Conservation (phyloP, 495 filamentous ascomycete species). For the Penicillium canariense region DNA sequence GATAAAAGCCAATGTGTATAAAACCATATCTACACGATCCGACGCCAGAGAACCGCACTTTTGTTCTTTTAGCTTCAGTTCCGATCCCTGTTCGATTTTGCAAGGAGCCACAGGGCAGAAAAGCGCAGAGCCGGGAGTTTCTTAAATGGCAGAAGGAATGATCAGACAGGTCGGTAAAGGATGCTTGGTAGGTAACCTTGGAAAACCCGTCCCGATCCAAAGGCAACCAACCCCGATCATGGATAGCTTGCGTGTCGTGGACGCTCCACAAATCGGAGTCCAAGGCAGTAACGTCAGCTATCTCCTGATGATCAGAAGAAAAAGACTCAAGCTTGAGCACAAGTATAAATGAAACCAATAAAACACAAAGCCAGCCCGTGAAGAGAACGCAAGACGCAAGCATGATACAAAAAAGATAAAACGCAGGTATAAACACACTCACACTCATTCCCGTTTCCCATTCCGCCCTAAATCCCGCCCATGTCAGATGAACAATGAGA, state of each 20-base stretch:
- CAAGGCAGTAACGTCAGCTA: background rate
- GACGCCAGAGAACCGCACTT: constrained; percentile 33
- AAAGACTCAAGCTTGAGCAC: constrained; percentile 4
- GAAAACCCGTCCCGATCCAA: background rate
- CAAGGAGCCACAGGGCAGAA: constrained; percentile 11
- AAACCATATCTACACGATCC: constrained; percentile 34
- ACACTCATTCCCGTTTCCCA: constrained; percentile 4
- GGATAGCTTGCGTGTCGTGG: background rate
- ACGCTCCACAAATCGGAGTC: background rate
- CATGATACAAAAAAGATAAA: constrained; percentile 14
- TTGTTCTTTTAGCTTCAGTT: constrained; percentile 23
- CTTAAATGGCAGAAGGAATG: background rate
- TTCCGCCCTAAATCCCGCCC: constrained; percentile 5
- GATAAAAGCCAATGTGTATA: constrained; percentile 29
- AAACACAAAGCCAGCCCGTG: constrained; percentile 18
- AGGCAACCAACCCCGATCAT: background rate
- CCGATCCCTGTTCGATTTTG: constrained; percentile 11
- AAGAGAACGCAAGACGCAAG: constrained; percentile 13
- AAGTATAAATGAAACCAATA: constrained; percentile 4
- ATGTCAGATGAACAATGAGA: constrained; percentile 8
- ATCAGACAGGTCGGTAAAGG: background rate
- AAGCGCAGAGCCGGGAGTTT: background rate
- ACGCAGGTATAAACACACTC: constrained; percentile 8
- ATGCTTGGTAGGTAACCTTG: background rate
- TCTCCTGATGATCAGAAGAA: background rate